Conservation (phyloP, 176 grass and related monocot genomes). For the Musa troglodytarum region DNA sequence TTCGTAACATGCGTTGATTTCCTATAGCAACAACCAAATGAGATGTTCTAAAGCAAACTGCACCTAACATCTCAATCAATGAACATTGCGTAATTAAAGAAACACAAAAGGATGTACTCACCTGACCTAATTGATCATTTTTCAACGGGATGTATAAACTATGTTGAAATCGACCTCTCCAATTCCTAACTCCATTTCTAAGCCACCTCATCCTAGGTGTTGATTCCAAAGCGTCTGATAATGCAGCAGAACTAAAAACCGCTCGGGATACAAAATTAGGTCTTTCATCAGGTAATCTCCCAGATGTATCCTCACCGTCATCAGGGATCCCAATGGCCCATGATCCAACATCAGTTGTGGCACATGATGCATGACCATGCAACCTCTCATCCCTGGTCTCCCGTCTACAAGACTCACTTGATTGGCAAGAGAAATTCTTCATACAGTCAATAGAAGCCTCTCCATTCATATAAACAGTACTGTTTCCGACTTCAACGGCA, state of each 20-base stretch:
- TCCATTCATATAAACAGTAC: constrained; percentile 29
- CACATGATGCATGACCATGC: constrained; percentile 50
- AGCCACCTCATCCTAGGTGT: constrained; percentile 54
- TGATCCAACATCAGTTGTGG: constrained; percentile 50
- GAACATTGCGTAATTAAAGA: too few species aligned
- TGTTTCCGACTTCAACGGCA: constrained; percentile 33
- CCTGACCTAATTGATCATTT: constrained; percentile 42
- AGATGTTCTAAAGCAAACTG: too few species aligned
- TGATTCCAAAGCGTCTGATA: constrained; percentile 44
- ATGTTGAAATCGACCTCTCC: constrained; percentile 30
- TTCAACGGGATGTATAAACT: constrained; percentile 39
- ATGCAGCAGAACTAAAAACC: constrained; percentile 42
- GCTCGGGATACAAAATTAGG: constrained; percentile 37
- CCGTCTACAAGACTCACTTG: constrained; percentile 32
- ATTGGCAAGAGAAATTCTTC: constrained; percentile 38
- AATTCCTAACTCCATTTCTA: constrained; percentile 47
- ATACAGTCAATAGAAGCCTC: constrained; percentile 38
- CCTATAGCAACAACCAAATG: constrained; percentile 20
- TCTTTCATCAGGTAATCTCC: constrained; percentile 35
- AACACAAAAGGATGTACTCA: constrained; percentile 1
- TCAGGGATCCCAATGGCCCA: constrained; percentile 51
- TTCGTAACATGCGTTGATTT: constrained; percentile 43
- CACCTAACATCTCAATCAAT: too few species aligned
- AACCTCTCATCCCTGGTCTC: constrained; percentile 31
- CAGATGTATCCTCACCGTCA: constrained; percentile 41